Evolutionary conservation across 208 protist species (phyloP).

Genomic region (Trypanosoma congolense): DNA sequence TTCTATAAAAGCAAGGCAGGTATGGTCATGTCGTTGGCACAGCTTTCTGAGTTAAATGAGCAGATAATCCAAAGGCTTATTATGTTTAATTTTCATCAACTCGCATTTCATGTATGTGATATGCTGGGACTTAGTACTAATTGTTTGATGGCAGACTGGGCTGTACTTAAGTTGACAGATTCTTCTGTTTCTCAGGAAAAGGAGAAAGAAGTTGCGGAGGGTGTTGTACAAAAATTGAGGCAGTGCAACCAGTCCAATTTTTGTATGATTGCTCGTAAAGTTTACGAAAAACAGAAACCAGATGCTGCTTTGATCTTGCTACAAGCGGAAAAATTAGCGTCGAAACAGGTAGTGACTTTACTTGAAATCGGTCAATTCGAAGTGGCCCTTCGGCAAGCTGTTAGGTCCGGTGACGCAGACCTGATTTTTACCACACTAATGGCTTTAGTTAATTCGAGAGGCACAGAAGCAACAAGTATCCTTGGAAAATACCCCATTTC

Average conservation of each 20-base stretch:
- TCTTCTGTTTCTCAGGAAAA: slow-evolving; percentile 12
- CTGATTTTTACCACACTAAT: slow-evolving; percentile 66
- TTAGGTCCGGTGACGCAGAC: slow-evolving; percentile 40
- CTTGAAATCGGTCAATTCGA: slow-evolving; percentile 70
- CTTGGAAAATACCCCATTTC: slow-evolving; percentile 26
- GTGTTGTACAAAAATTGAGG: slow-evolving; percentile 49
- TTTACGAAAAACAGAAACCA: slow-evolving; percentile 39
- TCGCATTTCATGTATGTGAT: slow-evolving; percentile 80
- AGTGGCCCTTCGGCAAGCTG: slow-evolving; percentile 42
- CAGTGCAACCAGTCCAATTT: slow-evolving; percentile 38
- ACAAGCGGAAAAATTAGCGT: slow-evolving; percentile 41
- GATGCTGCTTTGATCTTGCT: slow-evolving; percentile 54
- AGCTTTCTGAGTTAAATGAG: slow-evolving; percentile 63
- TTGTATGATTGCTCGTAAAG: slow-evolving; percentile 52
- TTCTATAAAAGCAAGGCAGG: slow-evolving; percentile 50
- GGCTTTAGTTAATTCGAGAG: slow-evolving; percentile 45
- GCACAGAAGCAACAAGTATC: slow-evolving; percentile 25
- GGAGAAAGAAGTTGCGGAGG: slow-evolving; percentile 31
- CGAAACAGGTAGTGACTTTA: slow-evolving; percentile 50
- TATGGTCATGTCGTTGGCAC: slow-evolving; percentile 84
- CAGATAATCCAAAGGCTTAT: slow-evolving; percentile 76
- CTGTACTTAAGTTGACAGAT: slow-evolving; percentile 77
- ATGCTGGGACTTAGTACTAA: slow-evolving; percentile 57
- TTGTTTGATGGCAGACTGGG: slow-evolving; percentile 91
- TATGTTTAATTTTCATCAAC: slow-evolving; percentile 70